Evolutionary conservation across 148 eudicot genomes (phyloP).

Genomic region (Camellia japonica): DNA sequence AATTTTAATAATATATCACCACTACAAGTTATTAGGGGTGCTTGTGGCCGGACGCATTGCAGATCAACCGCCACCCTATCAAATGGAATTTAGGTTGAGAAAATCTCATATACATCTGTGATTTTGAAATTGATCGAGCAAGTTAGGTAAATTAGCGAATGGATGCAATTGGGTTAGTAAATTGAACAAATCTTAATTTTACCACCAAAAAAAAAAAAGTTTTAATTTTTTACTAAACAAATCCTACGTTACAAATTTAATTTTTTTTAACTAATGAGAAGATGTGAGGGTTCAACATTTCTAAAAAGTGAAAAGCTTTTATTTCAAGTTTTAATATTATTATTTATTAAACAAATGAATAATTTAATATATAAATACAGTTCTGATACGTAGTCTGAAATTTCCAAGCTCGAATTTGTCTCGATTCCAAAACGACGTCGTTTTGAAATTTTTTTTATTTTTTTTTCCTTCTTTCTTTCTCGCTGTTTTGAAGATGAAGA

Average conservation of each 20-base stretch:
- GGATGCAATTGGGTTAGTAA: background rate
- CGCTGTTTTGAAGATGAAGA: no score
- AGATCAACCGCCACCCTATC: background rate
- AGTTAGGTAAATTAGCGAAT: background rate
- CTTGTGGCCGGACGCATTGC: background rate
- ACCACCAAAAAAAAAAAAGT: no score
- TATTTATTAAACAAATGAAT: no score
- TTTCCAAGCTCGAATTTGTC: background rate
- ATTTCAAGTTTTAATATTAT: background rate
- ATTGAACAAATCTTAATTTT: no score
- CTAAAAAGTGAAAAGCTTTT: background rate
- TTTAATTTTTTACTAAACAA: background rate
- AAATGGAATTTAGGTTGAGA: background rate
- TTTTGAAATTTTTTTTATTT: no score
- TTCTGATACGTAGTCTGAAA: no score
- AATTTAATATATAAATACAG: no score
- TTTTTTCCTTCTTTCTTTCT: no score
- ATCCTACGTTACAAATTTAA: background rate
- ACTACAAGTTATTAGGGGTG: no score
- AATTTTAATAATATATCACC: background rate
- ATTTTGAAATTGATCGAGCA: background rate
- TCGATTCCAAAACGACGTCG: no score
- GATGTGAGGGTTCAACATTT: background rate
- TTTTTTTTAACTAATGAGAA: background rate
- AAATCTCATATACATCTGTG: background rate